Percentiles rank a stretch among this genome's conserved stretches.
Evolutionary conservation across 352 stramenopile species (phyloP).

Genomic region (Phytophthora constricta): DNA sequence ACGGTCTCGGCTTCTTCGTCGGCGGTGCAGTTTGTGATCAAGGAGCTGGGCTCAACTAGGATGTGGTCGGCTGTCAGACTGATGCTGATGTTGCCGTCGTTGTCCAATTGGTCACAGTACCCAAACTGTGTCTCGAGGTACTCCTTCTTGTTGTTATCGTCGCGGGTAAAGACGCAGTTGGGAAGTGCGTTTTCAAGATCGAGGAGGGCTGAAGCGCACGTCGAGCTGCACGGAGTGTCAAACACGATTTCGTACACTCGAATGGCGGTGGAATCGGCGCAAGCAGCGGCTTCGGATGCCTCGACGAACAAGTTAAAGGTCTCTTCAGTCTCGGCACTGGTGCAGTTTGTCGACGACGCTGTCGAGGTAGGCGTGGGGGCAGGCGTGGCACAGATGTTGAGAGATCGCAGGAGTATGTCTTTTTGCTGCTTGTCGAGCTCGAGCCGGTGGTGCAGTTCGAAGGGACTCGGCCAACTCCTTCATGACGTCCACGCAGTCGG

Average conservation of each 20-base stretch:
- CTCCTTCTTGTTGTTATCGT: conserved; percentile 44
- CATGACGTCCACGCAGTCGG: conserved; percentile 18
- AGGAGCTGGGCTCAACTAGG: background rate
- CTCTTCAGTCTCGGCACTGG: conserved; percentile 8
- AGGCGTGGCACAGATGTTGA: conserved; percentile 28
- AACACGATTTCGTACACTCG: conserved; percentile 37
- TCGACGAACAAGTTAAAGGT: conserved; percentile 22
- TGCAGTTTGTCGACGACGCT: conserved; percentile 29
- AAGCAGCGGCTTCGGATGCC: conserved; percentile 8
- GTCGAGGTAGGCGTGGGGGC: conserved; percentile 22
- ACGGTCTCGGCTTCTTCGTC: conserved; percentile 17
- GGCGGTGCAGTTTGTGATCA: conserved; percentile 21
- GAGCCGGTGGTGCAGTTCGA: conserved; percentile 24
- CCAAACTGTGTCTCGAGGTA: conserved; percentile 18
- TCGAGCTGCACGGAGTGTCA: conserved; percentile 36
- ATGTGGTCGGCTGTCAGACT: conserved; percentile 12
- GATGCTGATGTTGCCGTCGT: conserved; percentile 21
- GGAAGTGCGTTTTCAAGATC: conserved; percentile 27
- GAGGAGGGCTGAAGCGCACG: conserved; percentile 27
- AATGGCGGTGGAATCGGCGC: conserved; percentile 25
- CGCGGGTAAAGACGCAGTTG: conserved; percentile 38
- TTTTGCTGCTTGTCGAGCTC: conserved; percentile 8
- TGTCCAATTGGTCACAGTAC: conserved; percentile 16
- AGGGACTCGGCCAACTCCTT: conserved; percentile 22
- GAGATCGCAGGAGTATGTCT: conserved; percentile 10